These are phyloP conservation scores for Colletotrichum spinosum DNA, from an alignment of 2,329 filamentous ascomycete species.

Conservation along the genomic window DNA sequence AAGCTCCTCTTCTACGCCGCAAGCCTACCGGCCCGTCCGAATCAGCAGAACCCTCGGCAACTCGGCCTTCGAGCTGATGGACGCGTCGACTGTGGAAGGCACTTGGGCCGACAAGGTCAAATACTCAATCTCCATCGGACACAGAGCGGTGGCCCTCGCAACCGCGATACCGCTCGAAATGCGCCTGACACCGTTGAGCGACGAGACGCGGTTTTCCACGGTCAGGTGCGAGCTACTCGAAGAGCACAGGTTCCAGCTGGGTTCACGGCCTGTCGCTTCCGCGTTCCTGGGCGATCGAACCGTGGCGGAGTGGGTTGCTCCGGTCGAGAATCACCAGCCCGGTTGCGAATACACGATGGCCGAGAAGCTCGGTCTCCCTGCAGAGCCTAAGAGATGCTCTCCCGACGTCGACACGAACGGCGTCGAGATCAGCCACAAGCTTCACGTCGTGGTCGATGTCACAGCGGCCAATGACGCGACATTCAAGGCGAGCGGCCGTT, in stretches of 20 bases:
- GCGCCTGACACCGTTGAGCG: slow-evolving; percentile 6
- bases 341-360: neutral
- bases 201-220: neutral
- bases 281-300: slow-evolving; percentile 4
- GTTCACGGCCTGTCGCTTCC: neutral
- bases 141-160: slow-evolving; percentile 21
- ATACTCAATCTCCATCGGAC: slow-evolving; percentile 19
- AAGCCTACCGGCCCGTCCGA: slow-evolving; percentile 6
- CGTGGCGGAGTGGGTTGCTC: slow-evolving; percentile 10
- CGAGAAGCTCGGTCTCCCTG: slow-evolving; percentile 9
- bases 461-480: neutral
- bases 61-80: slow-evolving; percentile 30
- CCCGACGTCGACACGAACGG: slow-evolving; percentile 8
- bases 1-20: neutral
- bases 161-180: slow-evolving; percentile 21
- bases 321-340: neutral
- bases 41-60: slow-evolving; percentile 15
- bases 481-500: slow-evolving; percentile 1
- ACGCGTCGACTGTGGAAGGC: slow-evolving; percentile 18
- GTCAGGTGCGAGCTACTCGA: slow-evolving; percentile 10
- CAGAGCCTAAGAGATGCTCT: slow-evolving; percentile 13
- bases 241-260: neutral
- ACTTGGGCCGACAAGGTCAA: slow-evolving; percentile 2
- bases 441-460: slow-evolving; percentile 11
- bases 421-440: slow-evolving; percentile 15